Conservation (phyloP, 2,329 filamentous ascomycete species). For the Ascochyta koolunga region DNA sequence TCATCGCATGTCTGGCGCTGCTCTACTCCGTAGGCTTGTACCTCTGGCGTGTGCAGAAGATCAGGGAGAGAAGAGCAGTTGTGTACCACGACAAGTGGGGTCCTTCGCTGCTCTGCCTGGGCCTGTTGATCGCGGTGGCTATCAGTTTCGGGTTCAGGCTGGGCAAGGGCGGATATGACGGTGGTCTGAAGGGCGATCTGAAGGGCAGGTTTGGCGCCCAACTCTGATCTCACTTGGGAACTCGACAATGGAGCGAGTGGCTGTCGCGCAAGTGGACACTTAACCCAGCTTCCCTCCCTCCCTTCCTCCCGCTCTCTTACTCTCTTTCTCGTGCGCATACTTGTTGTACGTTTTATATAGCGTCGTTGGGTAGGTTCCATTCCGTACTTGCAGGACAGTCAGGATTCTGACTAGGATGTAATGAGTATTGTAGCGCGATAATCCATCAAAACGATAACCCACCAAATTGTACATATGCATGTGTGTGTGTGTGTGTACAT, state of each 20-base stretch:
- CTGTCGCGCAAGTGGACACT: no score
- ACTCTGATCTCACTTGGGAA: no score
- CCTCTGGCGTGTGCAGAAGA: constrained; percentile 84
- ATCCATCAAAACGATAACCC: no score
- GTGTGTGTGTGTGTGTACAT: no score
- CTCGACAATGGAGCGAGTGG: no score
- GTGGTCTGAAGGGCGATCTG: constrained; percentile 49
- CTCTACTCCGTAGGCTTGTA: constrained; percentile 85
- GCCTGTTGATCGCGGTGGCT: constrained; percentile 74
- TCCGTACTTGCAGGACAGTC: no score
- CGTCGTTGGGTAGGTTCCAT: no score
- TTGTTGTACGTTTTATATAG: background rate
- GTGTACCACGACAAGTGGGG: constrained; percentile 92
- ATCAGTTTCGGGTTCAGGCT: constrained; percentile 83
- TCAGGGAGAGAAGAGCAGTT: constrained; percentile 81
- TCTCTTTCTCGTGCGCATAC: background rate
- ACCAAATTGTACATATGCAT: no score
- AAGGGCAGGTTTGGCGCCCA: constrained; percentile 13
- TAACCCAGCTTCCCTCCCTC: no score
- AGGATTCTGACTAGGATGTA: background rate
- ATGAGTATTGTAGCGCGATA: background rate
- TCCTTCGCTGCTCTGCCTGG: constrained; percentile 75
- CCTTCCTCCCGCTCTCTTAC: no score
- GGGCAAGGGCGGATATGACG: constrained; percentile 57
- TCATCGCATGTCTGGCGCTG: constrained; percentile 78